Evolutionary conservation across 2,329 filamentous ascomycete genomes (phyloP).

Genomic region (Colletotrichum brevisporum): DNA sequence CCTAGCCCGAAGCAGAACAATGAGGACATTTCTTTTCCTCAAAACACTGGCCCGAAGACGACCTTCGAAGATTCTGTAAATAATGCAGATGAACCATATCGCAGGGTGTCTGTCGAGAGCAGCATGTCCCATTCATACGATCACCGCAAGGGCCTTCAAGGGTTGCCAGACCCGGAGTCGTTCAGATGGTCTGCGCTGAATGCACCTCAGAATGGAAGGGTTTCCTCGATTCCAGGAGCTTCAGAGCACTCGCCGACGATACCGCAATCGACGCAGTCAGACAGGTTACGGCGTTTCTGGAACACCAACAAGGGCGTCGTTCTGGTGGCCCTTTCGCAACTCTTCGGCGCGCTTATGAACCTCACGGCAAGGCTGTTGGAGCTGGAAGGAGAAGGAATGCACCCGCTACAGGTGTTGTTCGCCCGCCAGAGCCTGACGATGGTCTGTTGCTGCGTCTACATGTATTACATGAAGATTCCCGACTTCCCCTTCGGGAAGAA

Average conservation of each 20-base stretch:
- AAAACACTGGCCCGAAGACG: conserved; percentile 43
- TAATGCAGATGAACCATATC: conserved; percentile 45
- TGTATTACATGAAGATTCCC: conserved; percentile 78
- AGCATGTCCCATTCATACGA: conserved; percentile 42
- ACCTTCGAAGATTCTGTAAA: conserved; percentile 44
- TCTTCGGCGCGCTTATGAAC: conserved; percentile 91
- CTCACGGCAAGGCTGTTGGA: conserved; percentile 83
- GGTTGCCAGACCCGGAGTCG: conserved; percentile 48
- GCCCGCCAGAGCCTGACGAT: conserved; percentile 83
- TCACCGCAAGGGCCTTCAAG: conserved; percentile 40
- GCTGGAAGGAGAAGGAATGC: conserved; percentile 77
- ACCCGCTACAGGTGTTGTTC: conserved; percentile 89
- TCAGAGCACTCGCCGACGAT: conserved; percentile 42
- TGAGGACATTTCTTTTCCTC: conserved; percentile 43
- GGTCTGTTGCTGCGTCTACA: conserved; percentile 76
- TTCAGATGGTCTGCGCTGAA: conserved; percentile 58
- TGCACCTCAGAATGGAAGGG: conserved; percentile 49
- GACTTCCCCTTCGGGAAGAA: conserved; percentile 78
- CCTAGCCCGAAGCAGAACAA: conserved; percentile 40
- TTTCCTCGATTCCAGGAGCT: conserved; percentile 38
- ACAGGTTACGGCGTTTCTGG: conserved; percentile 62
- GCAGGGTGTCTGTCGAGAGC: conserved; percentile 45
- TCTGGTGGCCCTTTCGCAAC: conserved; percentile 80
- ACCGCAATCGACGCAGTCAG: conserved; percentile 37
- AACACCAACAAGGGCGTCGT: conserved; percentile 78